These are phyloP conservation scores for Penicillium paxilli DNA, from an alignment of 495 filamentous ascomycete species.

Conservation along the genomic window DNA sequence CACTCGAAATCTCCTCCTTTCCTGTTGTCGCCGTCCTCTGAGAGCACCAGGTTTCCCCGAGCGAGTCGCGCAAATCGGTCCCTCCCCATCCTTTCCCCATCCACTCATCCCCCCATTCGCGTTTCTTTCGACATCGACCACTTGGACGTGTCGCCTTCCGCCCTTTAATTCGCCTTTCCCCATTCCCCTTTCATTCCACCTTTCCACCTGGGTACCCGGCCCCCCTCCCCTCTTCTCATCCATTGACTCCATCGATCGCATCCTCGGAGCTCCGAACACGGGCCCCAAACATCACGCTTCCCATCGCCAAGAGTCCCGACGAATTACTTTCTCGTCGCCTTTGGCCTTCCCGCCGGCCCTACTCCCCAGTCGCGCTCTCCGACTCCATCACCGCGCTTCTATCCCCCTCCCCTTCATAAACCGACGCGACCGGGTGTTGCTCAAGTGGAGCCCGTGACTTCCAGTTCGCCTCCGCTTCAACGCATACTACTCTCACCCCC, in stretches of 20 bases:
- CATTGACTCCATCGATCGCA: slow-evolving; percentile 30
- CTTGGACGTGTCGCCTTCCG: not conserved
- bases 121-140: slow-evolving; percentile 22
- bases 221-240: too few species aligned
- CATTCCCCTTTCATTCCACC: slow-evolving; percentile 24
- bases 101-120: slow-evolving; percentile 39
- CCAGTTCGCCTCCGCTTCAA: slow-evolving; percentile 6
- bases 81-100: slow-evolving; percentile 45
- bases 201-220: slow-evolving; percentile 25
- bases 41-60: slow-evolving; percentile 46
- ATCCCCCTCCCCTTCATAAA: slow-evolving; percentile 5
- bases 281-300: slow-evolving; percentile 38
- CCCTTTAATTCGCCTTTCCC: slow-evolving; percentile 28
- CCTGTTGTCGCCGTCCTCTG: slow-evolving; percentile 39
- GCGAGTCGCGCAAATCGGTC: slow-evolving; percentile 47
- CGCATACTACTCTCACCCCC: slow-evolving; percentile 7
- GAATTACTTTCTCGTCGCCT: slow-evolving; percentile 30
- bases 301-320: slow-evolving; percentile 37
- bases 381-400: slow-evolving; percentile 3
- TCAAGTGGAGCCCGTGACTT: slow-evolving; percentile 22
- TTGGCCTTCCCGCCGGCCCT: slow-evolving; percentile 17
- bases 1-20: slow-evolving; percentile 32
- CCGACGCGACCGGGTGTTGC: slow-evolving; percentile 24
- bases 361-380: slow-evolving; percentile 10
- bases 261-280: slow-evolving; percentile 30